Conservation (phyloP, 2,329 filamentous ascomycete genomes). For the Fusarium torreyae region DNA sequence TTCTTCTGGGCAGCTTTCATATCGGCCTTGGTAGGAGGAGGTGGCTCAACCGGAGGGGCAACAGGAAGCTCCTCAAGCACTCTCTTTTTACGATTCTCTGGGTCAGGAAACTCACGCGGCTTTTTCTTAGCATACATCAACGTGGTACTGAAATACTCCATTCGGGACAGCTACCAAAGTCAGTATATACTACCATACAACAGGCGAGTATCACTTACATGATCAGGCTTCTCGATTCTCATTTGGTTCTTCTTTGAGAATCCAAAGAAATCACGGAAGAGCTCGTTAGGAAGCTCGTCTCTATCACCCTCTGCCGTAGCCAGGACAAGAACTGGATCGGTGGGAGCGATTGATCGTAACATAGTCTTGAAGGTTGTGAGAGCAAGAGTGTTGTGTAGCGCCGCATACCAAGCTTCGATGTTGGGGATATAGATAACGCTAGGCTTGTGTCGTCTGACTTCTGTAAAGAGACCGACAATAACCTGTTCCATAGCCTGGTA, state of each 20-base stretch:
- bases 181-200: slow-evolving; percentile 1
- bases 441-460: slow-evolving; percentile 94
- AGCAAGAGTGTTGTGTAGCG: slow-evolving; percentile 72
- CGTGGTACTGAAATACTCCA: slow-evolving; percentile 84
- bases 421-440: slow-evolving; percentile 96
- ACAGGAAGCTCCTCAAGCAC: slow-evolving; percentile 82
- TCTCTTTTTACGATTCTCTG: slow-evolving; percentile 87
- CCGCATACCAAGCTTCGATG: slow-evolving; percentile 87
- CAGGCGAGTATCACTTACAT: slow-evolving; percentile 61
- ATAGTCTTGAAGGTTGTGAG: slow-evolving; percentile 88
- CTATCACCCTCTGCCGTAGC: slow-evolving; percentile 83
- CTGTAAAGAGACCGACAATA: slow-evolving; percentile 90
- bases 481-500: slow-evolving; percentile 82
- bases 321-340: slow-evolving; percentile 89
- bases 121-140: slow-evolving; percentile 83
- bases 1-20: slow-evolving; percentile 84
- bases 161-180: slow-evolving; percentile 68
- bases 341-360: slow-evolving; percentile 86
- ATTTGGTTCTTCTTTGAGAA: slow-evolving; percentile 86
- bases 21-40: slow-evolving; percentile 81
- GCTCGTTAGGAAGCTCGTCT: slow-evolving; percentile 71
- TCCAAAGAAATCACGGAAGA: slow-evolving; percentile 86
- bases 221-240: slow-evolving; percentile 76
- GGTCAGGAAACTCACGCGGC: slow-evolving; percentile 89
- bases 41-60: slow-evolving; percentile 79